Conservation (phyloP, 805 yeast genomes). For the Spathaspora sp. region DNA sequence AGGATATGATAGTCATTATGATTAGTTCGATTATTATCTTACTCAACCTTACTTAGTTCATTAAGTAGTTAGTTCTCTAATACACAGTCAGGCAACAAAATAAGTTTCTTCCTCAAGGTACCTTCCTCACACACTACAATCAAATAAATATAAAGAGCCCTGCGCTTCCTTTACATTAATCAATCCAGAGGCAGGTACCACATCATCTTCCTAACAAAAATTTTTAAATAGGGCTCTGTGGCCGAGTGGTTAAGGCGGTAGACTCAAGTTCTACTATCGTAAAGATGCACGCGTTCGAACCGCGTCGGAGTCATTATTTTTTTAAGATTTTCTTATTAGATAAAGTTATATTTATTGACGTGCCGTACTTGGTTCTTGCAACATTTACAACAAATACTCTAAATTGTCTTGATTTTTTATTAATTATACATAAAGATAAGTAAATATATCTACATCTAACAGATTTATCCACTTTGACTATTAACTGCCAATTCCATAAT, state of each 20-base stretch:
- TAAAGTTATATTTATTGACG: neutral
- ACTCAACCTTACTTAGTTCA: no score
- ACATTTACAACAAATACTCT: no score
- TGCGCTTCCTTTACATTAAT: no score
- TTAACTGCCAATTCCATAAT: conserved; percentile 97
- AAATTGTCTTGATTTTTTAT: neutral
- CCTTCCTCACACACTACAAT: no score
- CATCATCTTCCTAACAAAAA: neutral
- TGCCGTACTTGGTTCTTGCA: neutral
- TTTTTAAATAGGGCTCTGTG: conserved; percentile 1
- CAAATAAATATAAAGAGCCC: no score
- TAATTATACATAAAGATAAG: neutral
- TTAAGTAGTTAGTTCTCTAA: no score
- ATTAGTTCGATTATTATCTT: no score
- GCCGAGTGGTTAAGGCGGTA: conserved; percentile 6
- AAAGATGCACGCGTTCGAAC: conserved; percentile 6
- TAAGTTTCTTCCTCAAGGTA: no score
- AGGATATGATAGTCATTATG: no score
- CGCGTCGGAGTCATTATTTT: conserved; percentile 5
- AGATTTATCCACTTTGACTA: conserved; percentile 48
- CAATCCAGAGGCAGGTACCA: no score
- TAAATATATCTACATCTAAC: no score
- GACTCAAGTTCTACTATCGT: conserved; percentile 6
- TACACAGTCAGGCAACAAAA: no score
- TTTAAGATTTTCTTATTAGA: neutral